These are phyloP conservation scores for Calycina marina DNA, from an alignment of 2,329 filamentous ascomycete species.

Conservation along the genomic window DNA sequence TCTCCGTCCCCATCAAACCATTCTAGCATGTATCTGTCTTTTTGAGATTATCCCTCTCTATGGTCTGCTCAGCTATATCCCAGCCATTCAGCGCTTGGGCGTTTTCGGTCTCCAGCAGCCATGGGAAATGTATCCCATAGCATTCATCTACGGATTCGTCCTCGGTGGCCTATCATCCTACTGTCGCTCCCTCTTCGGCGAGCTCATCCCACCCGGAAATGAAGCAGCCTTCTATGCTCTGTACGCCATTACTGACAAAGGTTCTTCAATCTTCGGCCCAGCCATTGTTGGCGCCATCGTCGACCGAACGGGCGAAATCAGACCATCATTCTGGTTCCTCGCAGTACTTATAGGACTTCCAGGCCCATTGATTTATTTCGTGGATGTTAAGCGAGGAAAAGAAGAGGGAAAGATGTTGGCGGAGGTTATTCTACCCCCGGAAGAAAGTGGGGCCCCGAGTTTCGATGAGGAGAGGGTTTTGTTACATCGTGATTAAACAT, in stretches of 20 bases:
- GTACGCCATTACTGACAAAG: conserved; percentile 66
- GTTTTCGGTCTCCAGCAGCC: conserved; percentile 78
- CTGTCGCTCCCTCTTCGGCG: conserved; percentile 81
- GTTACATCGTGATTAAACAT: neutral
- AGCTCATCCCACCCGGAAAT: conserved; percentile 84
- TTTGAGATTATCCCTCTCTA: conserved; percentile 92
- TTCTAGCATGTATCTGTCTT: conserved; percentile 76
- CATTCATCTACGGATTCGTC: conserved; percentile 82
- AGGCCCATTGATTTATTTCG: conserved; percentile 68
- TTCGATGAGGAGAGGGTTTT: no score
- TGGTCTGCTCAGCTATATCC: conserved; percentile 75
- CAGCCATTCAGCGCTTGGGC: conserved; percentile 59
- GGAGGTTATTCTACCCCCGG: conserved; percentile 36
- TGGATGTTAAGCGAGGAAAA: conserved; percentile 71
- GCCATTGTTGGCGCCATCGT: conserved; percentile 89
- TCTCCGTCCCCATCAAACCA: conserved; percentile 70
- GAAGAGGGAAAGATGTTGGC: conserved; percentile 52
- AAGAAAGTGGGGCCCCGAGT: conserved; percentile 1
- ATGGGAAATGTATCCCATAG: conserved; percentile 94
- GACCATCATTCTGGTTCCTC: conserved; percentile 85
- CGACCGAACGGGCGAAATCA: conserved; percentile 65
- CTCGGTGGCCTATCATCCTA: conserved; percentile 87
- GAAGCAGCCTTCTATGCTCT: conserved; percentile 87
- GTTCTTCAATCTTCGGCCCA: conserved; percentile 83
- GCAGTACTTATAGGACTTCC: conserved; percentile 73